These are phyloP conservation scores for Rhodotorula sp. DNA, from an alignment of 1,284 basidiomycete genomes.

Conservation along the genomic window DNA sequence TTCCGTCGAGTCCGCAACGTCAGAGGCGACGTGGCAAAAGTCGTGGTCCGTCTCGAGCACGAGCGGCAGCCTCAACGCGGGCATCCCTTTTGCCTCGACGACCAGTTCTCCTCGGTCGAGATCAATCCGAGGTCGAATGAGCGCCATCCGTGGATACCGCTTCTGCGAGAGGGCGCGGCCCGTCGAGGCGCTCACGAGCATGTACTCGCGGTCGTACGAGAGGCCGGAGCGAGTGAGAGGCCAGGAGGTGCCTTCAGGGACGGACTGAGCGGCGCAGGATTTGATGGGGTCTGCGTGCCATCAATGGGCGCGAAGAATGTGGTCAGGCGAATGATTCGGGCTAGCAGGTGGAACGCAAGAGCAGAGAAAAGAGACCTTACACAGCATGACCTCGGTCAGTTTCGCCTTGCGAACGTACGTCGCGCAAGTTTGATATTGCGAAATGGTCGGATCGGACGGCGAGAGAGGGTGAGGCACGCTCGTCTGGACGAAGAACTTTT, in stretches of 20 bases:
- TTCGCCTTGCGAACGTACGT: not conserved
- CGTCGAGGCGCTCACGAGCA: constrained; percentile 35
- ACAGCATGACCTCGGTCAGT: constrained; percentile 22
- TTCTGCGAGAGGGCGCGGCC: constrained; percentile 34
- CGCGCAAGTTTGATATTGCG: no score
- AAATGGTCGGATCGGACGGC: not conserved
- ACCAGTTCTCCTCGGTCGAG: not conserved
- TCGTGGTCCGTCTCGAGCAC: not conserved
- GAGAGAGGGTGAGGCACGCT: not conserved
- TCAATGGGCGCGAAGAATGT: no score
- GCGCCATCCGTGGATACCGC: constrained; percentile 35
- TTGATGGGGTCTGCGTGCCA: constrained; percentile 37
- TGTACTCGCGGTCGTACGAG: constrained; percentile 36
- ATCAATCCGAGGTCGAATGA: constrained; percentile 31
- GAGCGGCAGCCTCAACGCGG: constrained; percentile 19
- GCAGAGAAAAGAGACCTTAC: constrained; percentile 2
- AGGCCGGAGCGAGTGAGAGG: constrained; percentile 29
- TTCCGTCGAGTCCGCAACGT: not conserved
- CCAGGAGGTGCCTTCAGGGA: constrained; percentile 13
- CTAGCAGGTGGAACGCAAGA: not conserved
- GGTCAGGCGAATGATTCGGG: not conserved
- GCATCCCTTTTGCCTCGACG: constrained; percentile 25
- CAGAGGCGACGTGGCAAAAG: not conserved
- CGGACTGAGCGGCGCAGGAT: constrained; percentile 30
- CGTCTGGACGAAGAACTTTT: constrained; percentile 24